These are phyloP conservation scores for Beauveria brongniartii DNA, from an alignment of 2,329 filamentous ascomycete species.

Conservation along the genomic window DNA sequence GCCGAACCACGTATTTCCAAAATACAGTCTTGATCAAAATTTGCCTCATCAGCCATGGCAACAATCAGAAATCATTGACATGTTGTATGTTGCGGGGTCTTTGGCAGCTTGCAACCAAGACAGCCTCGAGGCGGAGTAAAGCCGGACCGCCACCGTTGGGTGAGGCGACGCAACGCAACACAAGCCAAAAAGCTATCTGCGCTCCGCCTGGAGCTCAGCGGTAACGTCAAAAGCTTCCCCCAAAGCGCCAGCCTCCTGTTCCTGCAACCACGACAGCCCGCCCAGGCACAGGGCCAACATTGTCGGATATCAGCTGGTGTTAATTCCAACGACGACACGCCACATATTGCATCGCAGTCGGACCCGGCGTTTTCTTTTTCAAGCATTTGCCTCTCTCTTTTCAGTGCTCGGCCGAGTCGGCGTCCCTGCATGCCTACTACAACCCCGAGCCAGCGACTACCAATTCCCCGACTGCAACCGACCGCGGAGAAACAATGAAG, in stretches of 20 bases:
- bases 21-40: not conserved
- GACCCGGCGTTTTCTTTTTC: not conserved
- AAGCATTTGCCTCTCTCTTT: not conserved
- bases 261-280: not conserved
- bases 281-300: slow-evolving; percentile 2
- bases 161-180: not conserved
- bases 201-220: not conserved
- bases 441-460: not conserved
- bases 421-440: not conserved
- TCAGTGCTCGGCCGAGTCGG: not conserved
- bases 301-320: not conserved
- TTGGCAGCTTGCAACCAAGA: not conserved
- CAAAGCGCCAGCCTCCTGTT: not conserved
- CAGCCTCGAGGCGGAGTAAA: slow-evolving; percentile 3
- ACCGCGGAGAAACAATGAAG: not conserved
- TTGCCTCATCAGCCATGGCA: not conserved
- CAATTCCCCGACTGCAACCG: not conserved
- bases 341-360: not conserved
- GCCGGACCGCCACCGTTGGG: slow-evolving; percentile 2
- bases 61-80: not conserved
- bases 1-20: too few species aligned
- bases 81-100: not conserved
- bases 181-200: not conserved
- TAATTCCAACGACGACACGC: too few species aligned
- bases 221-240: not conserved